Conservation (phyloP, 768 basidiomycete species). For the Neoboletus brunneissimus region DNA sequence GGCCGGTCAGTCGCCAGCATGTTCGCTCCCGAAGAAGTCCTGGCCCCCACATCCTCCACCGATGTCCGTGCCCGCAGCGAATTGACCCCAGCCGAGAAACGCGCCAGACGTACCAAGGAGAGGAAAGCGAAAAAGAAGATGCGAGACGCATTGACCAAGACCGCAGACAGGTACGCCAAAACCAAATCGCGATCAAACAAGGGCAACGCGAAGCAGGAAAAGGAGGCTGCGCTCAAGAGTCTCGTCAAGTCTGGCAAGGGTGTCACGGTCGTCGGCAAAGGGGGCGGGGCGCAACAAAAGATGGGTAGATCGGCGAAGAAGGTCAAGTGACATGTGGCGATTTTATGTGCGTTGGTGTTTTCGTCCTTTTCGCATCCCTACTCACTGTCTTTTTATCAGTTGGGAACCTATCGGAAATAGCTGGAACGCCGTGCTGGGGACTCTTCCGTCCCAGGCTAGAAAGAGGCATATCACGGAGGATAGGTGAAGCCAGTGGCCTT, state of each 20-base stretch:
- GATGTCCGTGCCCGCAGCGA: constrained; percentile 69
- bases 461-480: neutral
- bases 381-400: neutral
- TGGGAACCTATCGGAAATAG: neutral
- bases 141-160: constrained; percentile 61
- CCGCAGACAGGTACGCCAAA: constrained; percentile 56
- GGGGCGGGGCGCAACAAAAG: constrained; percentile 37
- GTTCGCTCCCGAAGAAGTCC: constrained; percentile 93
- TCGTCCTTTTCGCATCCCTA: neutral
- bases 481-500: neutral
- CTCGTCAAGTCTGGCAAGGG: constrained; percentile 84
- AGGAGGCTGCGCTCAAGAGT: constrained; percentile 76
- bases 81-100: constrained; percentile 83
- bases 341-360: constrained; percentile 2
- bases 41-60: constrained; percentile 49
- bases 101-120: constrained; percentile 60
- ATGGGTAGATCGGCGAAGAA: constrained; percentile 6
- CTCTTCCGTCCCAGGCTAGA: neutral
- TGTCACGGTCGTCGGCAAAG: constrained; percentile 84
- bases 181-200: constrained; percentile 37
- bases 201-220: constrained; percentile 66
- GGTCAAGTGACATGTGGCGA: constrained; percentile 22
- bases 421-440: neutral
- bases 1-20: constrained; percentile 70
- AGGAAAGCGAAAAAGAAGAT: constrained; percentile 69